Evolutionary conservation across 768 basidiomycete species (phyloP).

Genomic region (Stropharia rugosoannulata): DNA sequence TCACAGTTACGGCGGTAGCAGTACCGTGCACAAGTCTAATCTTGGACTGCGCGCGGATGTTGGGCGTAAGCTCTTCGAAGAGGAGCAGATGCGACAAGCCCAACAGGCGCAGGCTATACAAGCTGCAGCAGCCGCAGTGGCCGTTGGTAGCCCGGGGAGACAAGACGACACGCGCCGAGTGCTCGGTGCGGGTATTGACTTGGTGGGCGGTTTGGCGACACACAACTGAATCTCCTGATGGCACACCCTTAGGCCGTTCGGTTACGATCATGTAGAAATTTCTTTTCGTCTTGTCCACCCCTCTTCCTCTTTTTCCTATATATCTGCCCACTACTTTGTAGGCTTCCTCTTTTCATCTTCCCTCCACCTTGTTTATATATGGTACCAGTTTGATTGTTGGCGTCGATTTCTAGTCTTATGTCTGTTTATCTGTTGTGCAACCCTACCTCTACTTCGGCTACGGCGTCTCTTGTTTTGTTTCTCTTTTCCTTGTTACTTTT

Average conservation of each 20-base stretch:
- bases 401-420: neutral
- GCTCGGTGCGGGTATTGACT: slow-evolving; percentile 44
- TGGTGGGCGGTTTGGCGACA: slow-evolving; percentile 36
- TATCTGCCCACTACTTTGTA: neutral
- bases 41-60: slow-evolving; percentile 60
- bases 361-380: neutral
- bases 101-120: slow-evolving; percentile 29
- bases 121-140: slow-evolving; percentile 14
- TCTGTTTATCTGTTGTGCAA: neutral
- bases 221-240: neutral
- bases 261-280: neutral
- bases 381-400: neutral
- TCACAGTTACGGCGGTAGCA: slow-evolving; percentile 2
- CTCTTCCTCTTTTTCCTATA: neutral
- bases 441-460: neutral
- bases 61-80: slow-evolving; percentile 69
- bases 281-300: neutral
- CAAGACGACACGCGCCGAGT: slow-evolving; percentile 23
- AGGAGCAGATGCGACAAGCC: slow-evolving; percentile 54
- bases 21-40: slow-evolving; percentile 21
- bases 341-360: neutral
- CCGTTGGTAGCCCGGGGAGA: slow-evolving; percentile 1
- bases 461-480: neutral
- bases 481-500: neutral
- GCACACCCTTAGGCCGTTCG: neutral